Evolutionary conservation across 768 basidiomycete genomes (phyloP).

Genomic region (Hericium rajendrae): DNA sequence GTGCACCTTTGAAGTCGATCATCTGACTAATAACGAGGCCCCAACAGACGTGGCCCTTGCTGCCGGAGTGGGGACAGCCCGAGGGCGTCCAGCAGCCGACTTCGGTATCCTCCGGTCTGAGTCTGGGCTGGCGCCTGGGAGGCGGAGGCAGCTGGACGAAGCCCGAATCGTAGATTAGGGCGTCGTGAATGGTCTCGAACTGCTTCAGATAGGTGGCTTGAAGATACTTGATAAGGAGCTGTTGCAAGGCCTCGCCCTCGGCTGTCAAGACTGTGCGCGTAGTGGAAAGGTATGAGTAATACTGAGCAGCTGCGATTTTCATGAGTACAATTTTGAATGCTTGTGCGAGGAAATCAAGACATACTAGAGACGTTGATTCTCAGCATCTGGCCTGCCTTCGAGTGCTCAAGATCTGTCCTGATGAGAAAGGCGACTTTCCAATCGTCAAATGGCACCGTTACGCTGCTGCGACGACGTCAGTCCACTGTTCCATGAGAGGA

Average conservation of each 20-base stretch:
- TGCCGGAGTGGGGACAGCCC: background rate
- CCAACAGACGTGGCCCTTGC: background rate
- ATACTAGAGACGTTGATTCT: slow-evolving; percentile 15
- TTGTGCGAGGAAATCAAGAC: background rate
- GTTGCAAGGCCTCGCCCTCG: background rate
- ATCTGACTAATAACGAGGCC: background rate
- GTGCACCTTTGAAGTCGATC: background rate
- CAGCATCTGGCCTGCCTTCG: slow-evolving; percentile 12
- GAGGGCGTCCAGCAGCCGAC: background rate
- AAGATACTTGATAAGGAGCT: background rate
- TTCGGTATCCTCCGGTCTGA: background rate
- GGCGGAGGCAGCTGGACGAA: background rate
- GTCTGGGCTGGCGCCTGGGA: background rate
- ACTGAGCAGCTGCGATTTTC: background rate
- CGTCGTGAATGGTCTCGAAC: background rate
- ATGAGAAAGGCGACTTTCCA: slow-evolving; percentile 21
- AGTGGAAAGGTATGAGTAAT: background rate
- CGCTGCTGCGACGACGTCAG: background rate
- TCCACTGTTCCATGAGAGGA: background rate
- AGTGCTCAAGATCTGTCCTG: slow-evolving; percentile 14
- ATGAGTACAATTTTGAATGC: background rate
- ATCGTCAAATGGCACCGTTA: background rate
- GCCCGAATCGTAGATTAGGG: background rate
- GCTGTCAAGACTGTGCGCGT: background rate
- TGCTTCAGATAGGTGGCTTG: background rate